Evolutionary conservation across 495 filamentous ascomycete genomes (phyloP), one percentile per base, ranked within the genome.

Genomic region (Chaetomium fimeti): DNA sequence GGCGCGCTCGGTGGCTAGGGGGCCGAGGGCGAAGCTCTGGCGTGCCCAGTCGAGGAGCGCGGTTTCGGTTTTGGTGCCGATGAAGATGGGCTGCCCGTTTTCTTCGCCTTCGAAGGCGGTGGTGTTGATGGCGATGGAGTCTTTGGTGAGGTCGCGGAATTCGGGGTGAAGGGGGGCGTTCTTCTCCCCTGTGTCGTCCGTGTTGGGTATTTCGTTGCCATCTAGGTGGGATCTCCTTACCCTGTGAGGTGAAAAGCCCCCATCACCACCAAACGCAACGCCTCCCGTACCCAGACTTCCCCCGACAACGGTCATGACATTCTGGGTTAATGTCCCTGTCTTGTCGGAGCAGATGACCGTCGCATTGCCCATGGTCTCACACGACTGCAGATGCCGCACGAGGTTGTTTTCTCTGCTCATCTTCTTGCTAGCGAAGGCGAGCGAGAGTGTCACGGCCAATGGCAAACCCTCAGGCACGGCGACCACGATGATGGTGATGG

Each of bases 291-390:
- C 88, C 24, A 93, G 63, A 15, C 87, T 89, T 1, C 87, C 91
- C 32, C 87, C 84, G 57, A 93, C 89, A 11, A 91, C 88, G 24
- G 83, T 87, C 91, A 95, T 95, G 75, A 88, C 89, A 69, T 93
- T 93, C 72, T 91, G 84, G 0, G 90, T 92, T 16, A 97, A 79
- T 2, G 92, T 97, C 53, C 92, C 92, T 0, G 92, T 97, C 72
- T 97, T 97, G 78, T 97, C 92, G 2, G 92, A 96, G 77, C 92
- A 97, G 54, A 97, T 89, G 3, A 89, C 91, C 0, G 91, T 96
- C 1, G 91, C 92, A 76, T 94, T 94, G 16, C 92, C 92, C 91
- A 97, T 95, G 3, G 91, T 92, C 76, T 97, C 92, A 74, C 92
- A 96, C 45, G 92, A 91, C 64, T 89, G 85, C 29, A 97, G 78